Evolutionary conservation across 441 rosid species (phyloP).

Genomic region (Erodium moschatum): DNA sequence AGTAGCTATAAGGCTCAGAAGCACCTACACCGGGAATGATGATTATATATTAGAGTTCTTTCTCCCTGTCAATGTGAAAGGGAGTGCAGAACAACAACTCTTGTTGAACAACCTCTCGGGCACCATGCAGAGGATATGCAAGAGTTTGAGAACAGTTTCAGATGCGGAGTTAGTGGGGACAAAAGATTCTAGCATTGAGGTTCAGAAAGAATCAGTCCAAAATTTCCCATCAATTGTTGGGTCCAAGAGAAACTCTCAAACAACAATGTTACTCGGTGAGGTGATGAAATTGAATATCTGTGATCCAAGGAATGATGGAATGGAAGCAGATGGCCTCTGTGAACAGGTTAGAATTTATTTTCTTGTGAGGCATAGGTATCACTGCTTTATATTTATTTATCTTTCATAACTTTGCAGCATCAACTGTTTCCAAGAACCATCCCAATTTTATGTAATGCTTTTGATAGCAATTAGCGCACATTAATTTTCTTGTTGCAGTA

Average conservation of each 20-base stretch:
- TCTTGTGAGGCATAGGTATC: not conserved
- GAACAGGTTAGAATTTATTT: constrained; percentile 34
- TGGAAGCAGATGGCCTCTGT: constrained; percentile 30
- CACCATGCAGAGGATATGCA: constrained; percentile 80
- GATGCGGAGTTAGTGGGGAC: constrained; percentile 31
- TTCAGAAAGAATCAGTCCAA: constrained; percentile 9
- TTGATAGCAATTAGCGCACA: too few relatives aligned
- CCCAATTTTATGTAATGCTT: too few relatives aligned
- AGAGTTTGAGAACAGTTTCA: constrained; percentile 65
- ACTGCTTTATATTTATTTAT: too few relatives aligned
- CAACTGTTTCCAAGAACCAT: too few relatives aligned
- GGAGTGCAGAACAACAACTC: constrained; percentile 70
- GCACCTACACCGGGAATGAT: constrained; percentile 59
- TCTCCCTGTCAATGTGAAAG: constrained; percentile 66
- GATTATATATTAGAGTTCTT: constrained; percentile 79
- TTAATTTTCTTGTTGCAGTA: too few relatives aligned
- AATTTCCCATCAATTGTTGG: constrained; percentile 26
- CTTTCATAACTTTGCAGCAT: too few relatives aligned
- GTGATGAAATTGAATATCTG: constrained; percentile 27
- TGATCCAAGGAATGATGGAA: constrained; percentile 28
- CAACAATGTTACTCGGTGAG: constrained; percentile 20
- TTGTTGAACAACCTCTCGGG: constrained; percentile 66
- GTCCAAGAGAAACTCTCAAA: constrained; percentile 34
- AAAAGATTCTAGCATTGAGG: constrained; percentile 23
- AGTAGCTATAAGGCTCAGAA: constrained; percentile 77